Base-by-base conservation (phyloP, 495 filamentous ascomycete genomes). In the Penicillium crystallinum region DNA sequence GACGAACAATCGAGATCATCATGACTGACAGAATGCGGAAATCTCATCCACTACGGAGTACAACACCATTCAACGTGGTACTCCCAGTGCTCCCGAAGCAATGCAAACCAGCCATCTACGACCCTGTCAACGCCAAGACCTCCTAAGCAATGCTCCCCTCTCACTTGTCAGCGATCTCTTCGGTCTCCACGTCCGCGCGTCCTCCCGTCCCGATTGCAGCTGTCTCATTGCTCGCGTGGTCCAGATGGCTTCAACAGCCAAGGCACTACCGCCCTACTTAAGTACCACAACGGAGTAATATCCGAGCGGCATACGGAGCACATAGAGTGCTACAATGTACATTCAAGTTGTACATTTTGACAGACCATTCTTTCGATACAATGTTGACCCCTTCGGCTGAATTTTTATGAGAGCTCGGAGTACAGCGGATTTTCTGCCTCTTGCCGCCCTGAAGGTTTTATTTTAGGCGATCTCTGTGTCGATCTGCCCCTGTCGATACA, bases 171-270 rank as follows among this genome's bases (percentile, higher is more conserved):
- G 34, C 23, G 22, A 42, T 44, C 34, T n/a, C 31, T 21, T 46
- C 10, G 21, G 27, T 48, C 61, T 54, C 61, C 61, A 64, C 58
- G 53, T 64, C 61, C 61, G 49, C 58, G 58, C 61, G 61, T 64
- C 61, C n/a, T 27, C 36, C 42, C 21, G 42, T 12, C 18, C 31
- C 31, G 42, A 31, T 22, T 30, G 22, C 18, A 11, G 42, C 25
- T 14, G 27, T 46, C 49, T 23, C 15, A 53, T 27, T 31, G 41
- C 25, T 44, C 27, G 23, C 23, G 25, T 22, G 31, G 40, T 39
- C 19, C 19, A 46, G 18, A 45, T 31, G 25, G 17, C 29, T 15
- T 33, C 8, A 5, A 17, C 15, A 46, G 33, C 34, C 37, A 40
- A 49, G 53, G 11, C 46, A 22, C 39, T 41, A 44, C 23, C 25